A percentile compares a stretch with the other conserved stretches of the same genome.
Conservation (phyloP, 2,329 filamentous ascomycete genomes). For the Exophiala calicioides region DNA sequence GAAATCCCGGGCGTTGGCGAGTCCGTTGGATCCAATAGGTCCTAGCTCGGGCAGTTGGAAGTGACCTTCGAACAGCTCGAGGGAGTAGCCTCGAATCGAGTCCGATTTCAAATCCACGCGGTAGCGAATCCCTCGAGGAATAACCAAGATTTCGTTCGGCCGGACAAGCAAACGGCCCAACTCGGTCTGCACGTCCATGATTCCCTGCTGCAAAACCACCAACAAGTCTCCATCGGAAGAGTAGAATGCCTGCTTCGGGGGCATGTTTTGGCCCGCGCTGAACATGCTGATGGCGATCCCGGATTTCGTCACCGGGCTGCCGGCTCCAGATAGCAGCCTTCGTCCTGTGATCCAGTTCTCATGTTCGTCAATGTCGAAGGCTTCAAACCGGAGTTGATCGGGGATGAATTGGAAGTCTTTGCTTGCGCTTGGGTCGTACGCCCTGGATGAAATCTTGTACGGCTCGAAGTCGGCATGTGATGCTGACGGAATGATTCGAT, state of each 20-base stretch:
- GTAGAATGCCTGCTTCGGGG: constrained; percentile 71
- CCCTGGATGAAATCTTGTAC: too few species aligned
- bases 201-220: constrained; percentile 72
- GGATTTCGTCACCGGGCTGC: constrained; percentile 74
- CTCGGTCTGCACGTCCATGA: constrained; percentile 70
- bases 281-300: constrained; percentile 80
- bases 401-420: constrained; percentile 62
- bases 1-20: constrained; percentile 68
- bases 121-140: constrained; percentile 66
- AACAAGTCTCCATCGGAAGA: constrained; percentile 78
- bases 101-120: constrained; percentile 60
- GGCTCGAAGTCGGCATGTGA: constrained; percentile 54
- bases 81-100: constrained; percentile 64
- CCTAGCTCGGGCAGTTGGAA: constrained; percentile 68
- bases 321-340: constrained; percentile 74
- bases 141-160: constrained; percentile 66
- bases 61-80: constrained; percentile 66
- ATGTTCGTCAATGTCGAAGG: constrained; percentile 67
- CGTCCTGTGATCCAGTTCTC: constrained; percentile 69
- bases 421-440: constrained; percentile 46
- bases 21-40: constrained; percentile 64
- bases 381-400: constrained; percentile 78
- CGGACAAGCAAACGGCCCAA: constrained; percentile 65
- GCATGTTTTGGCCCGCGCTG: constrained; percentile 76
- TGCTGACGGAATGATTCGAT: constrained; percentile 66